Base-by-base conservation (phyloP, 768 basidiomycete species). In the Lentinula edodes region DNA sequence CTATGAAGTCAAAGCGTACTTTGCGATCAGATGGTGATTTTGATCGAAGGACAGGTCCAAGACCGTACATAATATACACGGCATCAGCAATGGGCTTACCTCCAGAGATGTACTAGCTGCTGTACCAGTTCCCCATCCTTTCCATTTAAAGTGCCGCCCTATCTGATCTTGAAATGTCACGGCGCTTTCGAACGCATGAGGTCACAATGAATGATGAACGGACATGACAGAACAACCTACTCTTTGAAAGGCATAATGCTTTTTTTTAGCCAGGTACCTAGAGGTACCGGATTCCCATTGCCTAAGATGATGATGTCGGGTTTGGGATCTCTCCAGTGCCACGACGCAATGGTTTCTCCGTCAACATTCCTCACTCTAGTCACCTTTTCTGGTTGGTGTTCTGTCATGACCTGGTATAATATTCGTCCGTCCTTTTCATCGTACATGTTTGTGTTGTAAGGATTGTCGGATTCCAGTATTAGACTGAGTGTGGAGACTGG, bases 121-220 rank as follows among this genome's bases (percentile, higher is more conserved):
- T 23, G 71, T 56, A 8, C 78, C 78, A 9, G 74, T 67, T 10
- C 66, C 69, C 61, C 73, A 73, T 8, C 76, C 77, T 53, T 76
- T 78, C 79, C 79, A 80, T 61, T 75, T 78, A 61, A 74, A 77
- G 35, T 70, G 70, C 45, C 74, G 68, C 3, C 73, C 74, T 7
- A 55, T 53, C 15, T 69, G 64, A 61, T 77, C 77, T 43, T 71
- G 63, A 63, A 80, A 74, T 16, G 66, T 63, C 5, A 77, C 75
- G 3, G 77, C 71, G 42, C 80, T 80, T 63, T 9, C 48, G 20
- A 39, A 4, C 35, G 20, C 8, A 7, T 46, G 8, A 46, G 28
- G 32, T 46, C 20, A 46, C 7, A 9, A 9, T 12, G 45, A n/a
- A 18, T 38, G 23, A 46, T 16, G n/a, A 45, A 50, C 41, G 38